Conservation (phyloP, 495 filamentous ascomycete genomes). For the Penicillium manginii region DNA sequence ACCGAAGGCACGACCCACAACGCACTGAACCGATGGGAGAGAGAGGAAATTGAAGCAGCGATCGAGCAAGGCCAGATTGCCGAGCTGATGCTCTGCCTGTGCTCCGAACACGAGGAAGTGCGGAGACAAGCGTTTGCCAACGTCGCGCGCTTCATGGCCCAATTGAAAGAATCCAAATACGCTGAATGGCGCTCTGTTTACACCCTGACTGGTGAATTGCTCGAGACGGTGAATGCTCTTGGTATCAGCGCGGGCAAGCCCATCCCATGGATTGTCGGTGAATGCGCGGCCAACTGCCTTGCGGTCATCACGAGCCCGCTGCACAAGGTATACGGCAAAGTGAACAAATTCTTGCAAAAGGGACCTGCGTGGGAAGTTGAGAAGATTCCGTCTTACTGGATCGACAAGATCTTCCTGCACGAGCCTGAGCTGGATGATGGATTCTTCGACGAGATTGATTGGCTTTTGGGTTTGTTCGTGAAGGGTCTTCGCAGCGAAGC, state of each 20-base stretch:
- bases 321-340: slow-evolving; percentile 82
- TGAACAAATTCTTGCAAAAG: slow-evolving; percentile 81
- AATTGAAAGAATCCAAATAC: slow-evolving; percentile 71
- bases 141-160: slow-evolving; percentile 64
- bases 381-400: slow-evolving; percentile 72
- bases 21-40: slow-evolving; percentile 63
- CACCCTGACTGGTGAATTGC: slow-evolving; percentile 75
- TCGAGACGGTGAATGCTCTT: slow-evolving; percentile 65
- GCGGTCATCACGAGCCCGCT: slow-evolving; percentile 73
- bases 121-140: slow-evolving; percentile 74
- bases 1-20: slow-evolving; percentile 46
- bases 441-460: slow-evolving; percentile 74
- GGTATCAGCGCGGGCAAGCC: slow-evolving; percentile 53
- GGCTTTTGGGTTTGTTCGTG: slow-evolving; percentile 78
- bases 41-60: slow-evolving; percentile 72
- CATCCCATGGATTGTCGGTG: slow-evolving; percentile 71
- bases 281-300: slow-evolving; percentile 73
- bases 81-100: slow-evolving; percentile 73
- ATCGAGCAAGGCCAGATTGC: slow-evolving; percentile 71
- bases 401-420: slow-evolving; percentile 71
- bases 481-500: slow-evolving; percentile 64
- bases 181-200: slow-evolving; percentile 75
- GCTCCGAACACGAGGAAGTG: slow-evolving; percentile 71
- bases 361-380: slow-evolving; percentile 73
- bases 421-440: slow-evolving; percentile 73